Evolutionary conservation across 192 early-diverging fungal genomes (phyloP), one percentile per base, ranked within the genome.

Genomic region (Coemansia sp.): DNA sequence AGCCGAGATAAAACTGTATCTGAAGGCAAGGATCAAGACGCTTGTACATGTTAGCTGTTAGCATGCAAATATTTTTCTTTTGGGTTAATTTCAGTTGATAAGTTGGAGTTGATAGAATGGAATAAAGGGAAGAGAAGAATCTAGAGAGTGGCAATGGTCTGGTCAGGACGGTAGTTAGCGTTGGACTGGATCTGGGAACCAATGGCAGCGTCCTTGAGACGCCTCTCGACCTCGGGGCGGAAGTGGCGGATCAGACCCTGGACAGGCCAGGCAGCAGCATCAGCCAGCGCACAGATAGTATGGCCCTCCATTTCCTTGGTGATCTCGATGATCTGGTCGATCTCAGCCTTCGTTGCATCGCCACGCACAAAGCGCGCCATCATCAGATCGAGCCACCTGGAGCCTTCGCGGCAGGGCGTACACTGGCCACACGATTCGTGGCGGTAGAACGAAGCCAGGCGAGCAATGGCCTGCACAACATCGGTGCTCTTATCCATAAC

Each of bases 351-450:
- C 13, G 84, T 86, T 6, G 89, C 94, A 59, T 92, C 77, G 29
- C 97, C 97, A 10, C 81, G 79, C 65, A 94, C 94, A 76, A 99
- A 96, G 45, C 97, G 88, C 20, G 84, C 83, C 97, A 99, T 99
- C 89, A 96, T 97, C 72, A 89, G 86, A 58, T 90, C 91, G 59
- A 97, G 81, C 97, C 97, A 99, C 20, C 84, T 85, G 28, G 94
- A 93, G 13, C 95, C 97, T 79, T 99, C 97, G 61, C 97, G 87
- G 74, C 97, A 99, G 10, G 97, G 97, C 44, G 97, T 99, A 82
- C 97, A 99, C 84, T 99, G 97, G 68, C 97, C 97, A 64, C 97
- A 99, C 54, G 86, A 89, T 81, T 99, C 97, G 82, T 99, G 97
- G 77, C 92, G 87, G 84, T 97, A 99, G 79, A 99, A 99, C 19